These are phyloP conservation scores for Sporisorium sorghi DNA, from an alignment of 1,284 basidiomycete genomes.

Conservation along the genomic window DNA sequence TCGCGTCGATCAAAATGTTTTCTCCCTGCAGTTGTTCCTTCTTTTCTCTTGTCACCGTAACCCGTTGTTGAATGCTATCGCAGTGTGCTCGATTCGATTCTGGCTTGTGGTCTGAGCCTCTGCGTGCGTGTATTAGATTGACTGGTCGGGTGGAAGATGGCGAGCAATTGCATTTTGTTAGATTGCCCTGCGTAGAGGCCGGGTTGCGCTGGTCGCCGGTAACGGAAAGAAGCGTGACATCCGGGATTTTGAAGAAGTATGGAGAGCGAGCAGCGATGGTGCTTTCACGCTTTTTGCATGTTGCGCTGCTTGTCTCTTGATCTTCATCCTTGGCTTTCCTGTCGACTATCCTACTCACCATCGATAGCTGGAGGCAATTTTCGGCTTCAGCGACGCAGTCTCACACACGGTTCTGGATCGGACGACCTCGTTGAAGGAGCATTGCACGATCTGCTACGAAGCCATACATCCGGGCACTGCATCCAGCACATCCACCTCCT, in stretches of 20 bases:
- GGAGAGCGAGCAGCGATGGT: neutral
- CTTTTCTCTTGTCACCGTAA: conserved; percentile 6
- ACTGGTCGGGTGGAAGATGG: neutral
- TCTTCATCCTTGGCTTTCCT: no score
- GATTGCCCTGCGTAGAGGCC: neutral
- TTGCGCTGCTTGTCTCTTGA: neutral
- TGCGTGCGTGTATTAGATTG: no score
- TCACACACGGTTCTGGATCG: neutral
- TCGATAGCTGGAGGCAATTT: neutral
- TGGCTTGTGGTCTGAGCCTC: no score
- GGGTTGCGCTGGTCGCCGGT: conserved; percentile 10
- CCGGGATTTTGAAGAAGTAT: conserved; percentile 1
- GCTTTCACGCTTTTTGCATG: neutral
- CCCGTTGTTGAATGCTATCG: neutral
- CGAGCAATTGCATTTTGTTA: neutral
- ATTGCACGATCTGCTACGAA: neutral
- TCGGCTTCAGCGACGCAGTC: neutral
- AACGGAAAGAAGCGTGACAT: conserved; percentile 11
- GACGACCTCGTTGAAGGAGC: neutral
- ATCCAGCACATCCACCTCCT: no score
- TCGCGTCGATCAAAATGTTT: neutral
- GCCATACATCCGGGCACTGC: no score
- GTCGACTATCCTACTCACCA: no score
- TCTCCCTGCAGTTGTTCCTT: neutral
- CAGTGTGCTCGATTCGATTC: neutral